These are phyloP conservation scores for Alternaria ethzedia DNA, from an alignment of 2,329 filamentous ascomycete genomes.

Conservation along the genomic window DNA sequence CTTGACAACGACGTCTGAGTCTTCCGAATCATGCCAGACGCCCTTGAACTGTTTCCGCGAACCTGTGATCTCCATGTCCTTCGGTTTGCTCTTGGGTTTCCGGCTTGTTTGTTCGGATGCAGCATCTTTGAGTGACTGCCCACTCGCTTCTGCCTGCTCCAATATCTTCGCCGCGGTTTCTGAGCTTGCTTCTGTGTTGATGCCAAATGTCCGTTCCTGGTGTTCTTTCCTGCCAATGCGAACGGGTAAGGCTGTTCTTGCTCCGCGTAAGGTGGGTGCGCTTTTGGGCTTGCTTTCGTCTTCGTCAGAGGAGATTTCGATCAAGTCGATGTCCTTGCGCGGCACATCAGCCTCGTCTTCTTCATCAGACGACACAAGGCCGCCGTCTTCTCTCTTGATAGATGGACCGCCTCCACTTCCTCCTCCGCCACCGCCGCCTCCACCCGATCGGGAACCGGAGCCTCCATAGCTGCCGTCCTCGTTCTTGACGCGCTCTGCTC, in stretches of 20 bases:
- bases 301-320: slow-evolving; percentile 64
- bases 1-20: slow-evolving; percentile 56
- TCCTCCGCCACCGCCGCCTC: slow-evolving; percentile 15
- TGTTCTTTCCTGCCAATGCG: slow-evolving; percentile 64
- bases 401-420: slow-evolving; percentile 21
- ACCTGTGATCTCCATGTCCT: slow-evolving; percentile 53
- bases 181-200: slow-evolving; percentile 61
- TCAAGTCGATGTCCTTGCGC: slow-evolving; percentile 63
- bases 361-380: slow-evolving; percentile 56
- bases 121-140: slow-evolving; percentile 24
- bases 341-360: slow-evolving; percentile 55
- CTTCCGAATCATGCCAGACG: slow-evolving; percentile 53
- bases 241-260: slow-evolving; percentile 52
- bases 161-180: slow-evolving; percentile 52
- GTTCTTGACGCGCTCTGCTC: slow-evolving; percentile 39
- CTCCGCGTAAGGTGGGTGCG: slow-evolving; percentile 25
- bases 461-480: slow-evolving; percentile 35
- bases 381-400: slow-evolving; percentile 45
- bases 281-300: slow-evolving; percentile 43
- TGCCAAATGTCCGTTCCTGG: slow-evolving; percentile 59
- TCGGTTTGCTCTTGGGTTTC: slow-evolving; percentile 51
- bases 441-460: slow-evolving; percentile 20
- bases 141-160: slow-evolving; percentile 42
- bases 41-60: slow-evolving; percentile 53
- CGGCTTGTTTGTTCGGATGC: slow-evolving; percentile 24